Evolutionary conservation across 768 basidiomycete species (phyloP), one percentile per base, ranked within the genome.

Genomic region (Serendipita sp.): DNA sequence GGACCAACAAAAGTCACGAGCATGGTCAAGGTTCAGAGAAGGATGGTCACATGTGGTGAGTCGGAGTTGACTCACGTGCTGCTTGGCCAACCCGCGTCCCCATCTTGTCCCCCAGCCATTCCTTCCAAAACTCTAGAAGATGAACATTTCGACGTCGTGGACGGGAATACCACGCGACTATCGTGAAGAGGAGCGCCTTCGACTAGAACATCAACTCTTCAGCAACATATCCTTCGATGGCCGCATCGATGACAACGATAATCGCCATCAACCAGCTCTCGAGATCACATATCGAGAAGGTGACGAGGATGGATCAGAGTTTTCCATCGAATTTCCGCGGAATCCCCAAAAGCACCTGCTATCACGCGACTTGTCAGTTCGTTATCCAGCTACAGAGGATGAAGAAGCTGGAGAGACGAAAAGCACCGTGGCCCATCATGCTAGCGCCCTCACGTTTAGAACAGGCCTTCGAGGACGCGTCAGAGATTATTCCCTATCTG

Each of bases 361-460:
- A 28, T 44, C 35, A 32, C 32, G 34, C 66, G 67, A 67, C 63
- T 76, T 74, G 73, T 76, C 75, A 8, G 73, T 72, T 63, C 75
- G 70, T 60, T 81, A 79, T 66, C 83, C 87, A 60, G 79, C 81
- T 64, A 85, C 88, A 3, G 86, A 86, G 11, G 86, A 83, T 18
- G 75, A 85, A 37, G 78, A 80, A 67, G 81, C 79, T 45, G 83
- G 81, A 24, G 83, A 84, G 65, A 88, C 87, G 0, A 73, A 90
- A 66, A 92, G 89, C 0, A 94, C 92, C 0, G 84, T 83, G 7
- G 89, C 86, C 1, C 93, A 96, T 73, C 93, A 96, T 74, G 92
- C 90, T 30, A 90, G 87, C 68, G 90, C 83, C 2, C 77, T 95
- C 63, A 95, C 93, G 0, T 79, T 96, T 16, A 88, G 81, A 63